Percentiles rank a stretch among this genome's conserved stretches.
Conservation (phyloP, 192 early-diverging fungal genomes). For the Cetraspora pellucida region DNA sequence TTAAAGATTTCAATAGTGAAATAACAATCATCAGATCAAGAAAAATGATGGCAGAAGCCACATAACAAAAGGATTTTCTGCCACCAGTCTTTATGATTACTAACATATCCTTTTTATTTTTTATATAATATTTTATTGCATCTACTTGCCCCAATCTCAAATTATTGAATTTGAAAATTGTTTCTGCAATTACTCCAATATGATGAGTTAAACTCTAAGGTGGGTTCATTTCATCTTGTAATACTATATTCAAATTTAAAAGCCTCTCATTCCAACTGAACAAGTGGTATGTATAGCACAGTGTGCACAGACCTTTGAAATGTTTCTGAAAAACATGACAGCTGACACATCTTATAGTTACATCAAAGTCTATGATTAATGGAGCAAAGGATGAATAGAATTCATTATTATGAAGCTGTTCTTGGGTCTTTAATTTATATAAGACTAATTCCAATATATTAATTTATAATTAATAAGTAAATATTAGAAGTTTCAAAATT, state of each 20-base stretch:
- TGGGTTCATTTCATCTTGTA: too few relatives aligned
- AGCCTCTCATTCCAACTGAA: background rate
- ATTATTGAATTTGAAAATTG: background rate
- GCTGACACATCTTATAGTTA: background rate
- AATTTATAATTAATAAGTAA: background rate
- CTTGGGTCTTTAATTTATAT: background rate
- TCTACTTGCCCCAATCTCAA: background rate
- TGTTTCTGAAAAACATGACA: background rate
- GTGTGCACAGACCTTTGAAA: background rate
- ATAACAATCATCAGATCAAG: background rate
- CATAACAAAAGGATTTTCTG: background rate
- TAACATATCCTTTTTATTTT: background rate
- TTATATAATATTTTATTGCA: background rate
- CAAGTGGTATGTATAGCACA: background rate
- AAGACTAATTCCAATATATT: background rate
- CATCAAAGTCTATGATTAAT: conserved; percentile 3
- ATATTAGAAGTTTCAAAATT: background rate
- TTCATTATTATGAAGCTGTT: background rate
- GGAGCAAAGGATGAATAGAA: background rate
- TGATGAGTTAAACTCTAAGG: background rate
- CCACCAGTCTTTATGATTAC: background rate
- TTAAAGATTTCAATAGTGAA: background rate
- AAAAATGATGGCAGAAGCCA: background rate
- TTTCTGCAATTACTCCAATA: background rate
- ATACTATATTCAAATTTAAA: background rate